Evolutionary conservation across 176 grass and related monocot genomes (phyloP).

Genomic region (Saccharum spontaneum): DNA sequence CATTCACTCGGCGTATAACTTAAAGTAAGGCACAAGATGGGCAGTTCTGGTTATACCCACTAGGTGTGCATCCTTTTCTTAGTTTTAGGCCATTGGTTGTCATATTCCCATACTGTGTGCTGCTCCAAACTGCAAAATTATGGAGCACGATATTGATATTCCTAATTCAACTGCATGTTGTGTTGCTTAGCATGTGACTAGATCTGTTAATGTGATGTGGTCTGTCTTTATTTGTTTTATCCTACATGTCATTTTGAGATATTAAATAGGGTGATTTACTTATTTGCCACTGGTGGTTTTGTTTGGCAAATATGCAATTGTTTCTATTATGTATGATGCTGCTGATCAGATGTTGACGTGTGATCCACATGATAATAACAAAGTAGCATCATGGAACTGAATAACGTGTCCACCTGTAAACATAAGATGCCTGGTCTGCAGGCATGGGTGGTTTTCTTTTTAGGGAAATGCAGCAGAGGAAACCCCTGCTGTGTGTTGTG

Average conservation of each 20-base stretch:
- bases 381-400: neutral
- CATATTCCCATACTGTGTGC: neutral
- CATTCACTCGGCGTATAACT: neutral
- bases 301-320: neutral
- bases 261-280: neutral
- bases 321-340: neutral
- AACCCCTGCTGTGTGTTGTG: neutral
- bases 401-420: neutral
- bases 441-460: neutral
- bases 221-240: neutral
- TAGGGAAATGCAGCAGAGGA: neutral
- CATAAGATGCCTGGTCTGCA: conserved; percentile 3
- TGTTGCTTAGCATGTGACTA: neutral
- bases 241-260: neutral
- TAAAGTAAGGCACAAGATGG: neutral
- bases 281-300: neutral
- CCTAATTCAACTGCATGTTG: neutral
- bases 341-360: neutral
- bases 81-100: neutral
- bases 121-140: conserved; percentile 3
- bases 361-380: neutral
- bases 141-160: neutral
- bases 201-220: neutral
- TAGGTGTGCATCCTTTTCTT: neutral
- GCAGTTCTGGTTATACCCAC: neutral